phyloP scores from a whole-genome alignment of 129 eudicot species.

The Helichrysum umbraculigerum region DNA sequence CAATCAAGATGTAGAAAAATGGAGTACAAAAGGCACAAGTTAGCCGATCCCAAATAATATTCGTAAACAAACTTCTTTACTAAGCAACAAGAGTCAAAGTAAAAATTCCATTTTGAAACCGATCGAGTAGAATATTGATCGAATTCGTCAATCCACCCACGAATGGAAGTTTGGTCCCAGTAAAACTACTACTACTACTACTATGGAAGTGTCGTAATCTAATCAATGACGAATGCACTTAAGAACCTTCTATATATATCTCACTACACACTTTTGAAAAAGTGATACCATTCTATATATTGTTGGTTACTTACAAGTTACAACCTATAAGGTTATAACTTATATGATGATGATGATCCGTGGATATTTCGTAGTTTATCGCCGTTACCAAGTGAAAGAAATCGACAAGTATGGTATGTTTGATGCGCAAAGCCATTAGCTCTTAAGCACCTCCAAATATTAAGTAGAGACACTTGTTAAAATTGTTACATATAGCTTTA shows the following conservation, averaged over 20 bases:
- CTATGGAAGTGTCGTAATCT: constrained; percentile 17
- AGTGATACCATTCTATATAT: not conserved
- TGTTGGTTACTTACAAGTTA: too few species aligned
- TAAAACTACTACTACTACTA: not conserved
- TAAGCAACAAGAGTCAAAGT: constrained; percentile 20
- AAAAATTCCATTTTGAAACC: constrained; percentile 20
- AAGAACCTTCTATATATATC: constrained; percentile 2
- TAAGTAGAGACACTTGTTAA: too few species aligned
- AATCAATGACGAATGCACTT: constrained; percentile 12
- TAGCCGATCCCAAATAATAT: not conserved
- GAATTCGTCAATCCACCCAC: constrained; percentile 9
- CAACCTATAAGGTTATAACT: too few species aligned
- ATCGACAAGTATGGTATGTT: too few species aligned
- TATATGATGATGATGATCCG: not conserved
- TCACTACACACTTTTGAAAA: constrained; percentile 27
- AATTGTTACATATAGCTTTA: too few species aligned
- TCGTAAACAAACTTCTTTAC: not conserved
- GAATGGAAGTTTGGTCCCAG: constrained; percentile 20
- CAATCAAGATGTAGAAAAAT: too few species aligned
- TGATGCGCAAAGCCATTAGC: too few species aligned
- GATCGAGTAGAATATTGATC: not conserved
- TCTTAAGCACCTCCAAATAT: too few species aligned
- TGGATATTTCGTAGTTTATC: not conserved
- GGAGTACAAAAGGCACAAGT: too few species aligned
- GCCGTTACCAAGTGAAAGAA: too few species aligned